Evolutionary conservation across 1,284 basidiomycete species (phyloP).

Genomic region (Fomitiporia mediterranea): DNA sequence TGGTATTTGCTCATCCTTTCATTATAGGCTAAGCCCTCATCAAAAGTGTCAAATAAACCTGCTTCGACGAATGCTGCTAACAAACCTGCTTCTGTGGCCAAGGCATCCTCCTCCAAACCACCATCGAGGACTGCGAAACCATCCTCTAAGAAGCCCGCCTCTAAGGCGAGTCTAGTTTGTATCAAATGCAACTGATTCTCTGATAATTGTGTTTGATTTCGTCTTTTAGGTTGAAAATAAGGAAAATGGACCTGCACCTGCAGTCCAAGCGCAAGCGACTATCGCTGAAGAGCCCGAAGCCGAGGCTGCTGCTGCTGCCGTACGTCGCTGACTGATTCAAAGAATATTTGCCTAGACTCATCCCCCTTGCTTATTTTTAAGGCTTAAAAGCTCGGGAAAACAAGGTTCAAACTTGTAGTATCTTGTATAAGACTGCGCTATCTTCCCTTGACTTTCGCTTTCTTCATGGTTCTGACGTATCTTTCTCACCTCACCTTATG

Average conservation of each 20-base stretch:
- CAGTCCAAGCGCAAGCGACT: slow-evolving; percentile 35
- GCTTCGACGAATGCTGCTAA: slow-evolving; percentile 25
- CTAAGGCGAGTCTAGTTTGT: slow-evolving; percentile 31
- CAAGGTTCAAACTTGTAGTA: slow-evolving; percentile 7
- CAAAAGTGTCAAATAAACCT: slow-evolving; percentile 15
- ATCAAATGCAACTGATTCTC: slow-evolving; percentile 11
- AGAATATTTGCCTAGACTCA: not conserved
- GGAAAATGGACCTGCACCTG: slow-evolving; percentile 34
- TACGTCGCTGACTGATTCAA: not conserved
- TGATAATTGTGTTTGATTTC: not conserved
- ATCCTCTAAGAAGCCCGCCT: slow-evolving; percentile 34
- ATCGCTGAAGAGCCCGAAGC: slow-evolving; percentile 53
- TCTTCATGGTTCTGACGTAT: not conserved
- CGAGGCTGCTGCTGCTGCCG: slow-evolving; percentile 32
- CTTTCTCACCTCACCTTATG: not conserved
- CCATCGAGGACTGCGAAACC: slow-evolving; percentile 35
- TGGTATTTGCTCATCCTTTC: slow-evolving; percentile 18
- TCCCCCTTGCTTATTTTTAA: too few species aligned
- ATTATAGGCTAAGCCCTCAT: slow-evolving; percentile 21
- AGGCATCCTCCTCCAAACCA: slow-evolving; percentile 30
- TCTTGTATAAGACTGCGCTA: slow-evolving; percentile 9
- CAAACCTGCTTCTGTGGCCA: slow-evolving; percentile 32
- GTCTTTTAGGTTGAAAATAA: slow-evolving; percentile 39
- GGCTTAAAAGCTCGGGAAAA: not conserved
- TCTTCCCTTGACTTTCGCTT: not conserved